Conservation (phyloP, 768 basidiomycete species). For the Tricholoma furcatifolium region DNA sequence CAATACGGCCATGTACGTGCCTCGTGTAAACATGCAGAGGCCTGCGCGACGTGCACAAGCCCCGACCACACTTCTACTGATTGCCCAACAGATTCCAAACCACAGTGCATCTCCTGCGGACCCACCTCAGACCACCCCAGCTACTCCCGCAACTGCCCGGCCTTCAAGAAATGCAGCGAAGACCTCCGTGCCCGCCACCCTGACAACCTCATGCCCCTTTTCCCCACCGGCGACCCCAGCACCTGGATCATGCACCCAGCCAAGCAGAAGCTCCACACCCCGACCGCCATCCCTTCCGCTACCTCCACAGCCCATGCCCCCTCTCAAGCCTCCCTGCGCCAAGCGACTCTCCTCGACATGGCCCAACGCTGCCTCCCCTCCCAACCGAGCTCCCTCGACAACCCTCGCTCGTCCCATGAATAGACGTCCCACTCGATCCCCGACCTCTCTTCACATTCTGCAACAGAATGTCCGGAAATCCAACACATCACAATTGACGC, state of each 20-base stretch:
- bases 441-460: constrained; percentile 6
- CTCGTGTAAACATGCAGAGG: background rate
- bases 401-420: constrained; percentile 26
- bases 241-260: background rate
- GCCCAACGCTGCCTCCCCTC: no score
- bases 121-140: background rate
- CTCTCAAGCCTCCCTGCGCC: no score
- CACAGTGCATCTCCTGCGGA: background rate
- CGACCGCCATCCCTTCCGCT: no score
- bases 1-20: background rate
- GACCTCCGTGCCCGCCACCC: constrained; percentile 1
- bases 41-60: background rate
- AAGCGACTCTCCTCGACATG: no score
- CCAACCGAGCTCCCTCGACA: no score
- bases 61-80: background rate
- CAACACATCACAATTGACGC: constrained; percentile 10
- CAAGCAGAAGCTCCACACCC: no score
- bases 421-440: background rate
- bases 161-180: background rate
- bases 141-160: background rate
- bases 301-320: no score
- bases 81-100: background rate
- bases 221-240: constrained; percentile 4
- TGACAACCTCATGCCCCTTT: constrained; percentile 8
- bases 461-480: constrained; percentile 30